A percentile compares a stretch with the other conserved stretches of the same genome.
Conservation (phyloP, 768 basidiomycete genomes). For the Gelatoporia subvermispora region DNA sequence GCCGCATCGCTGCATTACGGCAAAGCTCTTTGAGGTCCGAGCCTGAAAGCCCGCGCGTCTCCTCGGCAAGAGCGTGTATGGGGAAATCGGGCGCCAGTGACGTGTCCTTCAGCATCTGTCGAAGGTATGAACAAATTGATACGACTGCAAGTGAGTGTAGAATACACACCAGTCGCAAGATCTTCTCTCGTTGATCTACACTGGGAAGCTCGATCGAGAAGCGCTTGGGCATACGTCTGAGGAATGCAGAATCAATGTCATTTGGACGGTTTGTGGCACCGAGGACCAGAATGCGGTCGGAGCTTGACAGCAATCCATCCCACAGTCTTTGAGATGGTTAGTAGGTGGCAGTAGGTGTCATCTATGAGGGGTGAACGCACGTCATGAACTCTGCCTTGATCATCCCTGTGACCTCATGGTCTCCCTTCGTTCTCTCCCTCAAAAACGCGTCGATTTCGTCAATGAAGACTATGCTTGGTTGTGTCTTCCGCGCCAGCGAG, state of each 20-base stretch:
- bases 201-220: conserved; percentile 84
- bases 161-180: conserved; percentile 64
- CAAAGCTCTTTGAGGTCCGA: conserved; percentile 92
- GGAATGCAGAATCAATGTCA: conserved; percentile 83
- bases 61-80: conserved; percentile 55
- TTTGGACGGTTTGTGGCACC: conserved; percentile 95
- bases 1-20: conserved; percentile 89
- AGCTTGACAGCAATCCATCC: conserved; percentile 86
- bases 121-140: neutral
- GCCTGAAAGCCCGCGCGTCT: conserved; percentile 75
- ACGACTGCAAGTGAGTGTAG: neutral
- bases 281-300: conserved; percentile 82
- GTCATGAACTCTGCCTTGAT: conserved; percentile 97
- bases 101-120: conserved; percentile 82
- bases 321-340: conserved; percentile 55
- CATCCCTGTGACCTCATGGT: conserved; percentile 98
- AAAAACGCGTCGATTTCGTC: conserved; percentile 98
- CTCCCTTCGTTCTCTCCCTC: conserved; percentile 78
- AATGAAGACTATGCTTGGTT: conserved; percentile 96
- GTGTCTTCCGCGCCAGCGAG: conserved; percentile 87
- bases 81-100: conserved; percentile 58
- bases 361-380: conserved; percentile 38
- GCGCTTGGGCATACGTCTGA: conserved; percentile 97
- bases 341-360: neutral
- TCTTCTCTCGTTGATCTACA: conserved; percentile 73